Evolutionary conservation across 352 stramenopile species (phyloP), one percentile per base, ranked within the genome.

Genomic region (Globisporangium cederbergense): DNA sequence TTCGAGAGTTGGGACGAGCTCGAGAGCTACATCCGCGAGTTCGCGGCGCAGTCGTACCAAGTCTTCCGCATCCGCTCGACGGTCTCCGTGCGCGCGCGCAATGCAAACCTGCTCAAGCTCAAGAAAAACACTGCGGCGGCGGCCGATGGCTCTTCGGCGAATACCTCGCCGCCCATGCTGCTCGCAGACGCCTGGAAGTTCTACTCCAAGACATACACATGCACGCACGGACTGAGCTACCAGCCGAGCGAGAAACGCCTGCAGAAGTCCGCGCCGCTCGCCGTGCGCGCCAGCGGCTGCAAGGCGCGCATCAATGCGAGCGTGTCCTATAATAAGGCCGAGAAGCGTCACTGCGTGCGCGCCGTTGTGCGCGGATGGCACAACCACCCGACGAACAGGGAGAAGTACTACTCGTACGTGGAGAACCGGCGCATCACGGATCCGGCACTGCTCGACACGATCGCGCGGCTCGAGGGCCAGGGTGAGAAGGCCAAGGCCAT

Each of bases 371-470:
- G 32, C 18, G 40, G 57, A 8, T 36, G 22, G 40, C 57, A 62
- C 57, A 62, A 62, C 14, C 57, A 62, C 43, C 20, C 57, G 22
- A n/a, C 54, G 25, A 36, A 10, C 57, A 62, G 22, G 38, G 38
- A 55, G 7, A 28, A 38, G 57, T 62, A 54, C 57, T 62, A 40
- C 36, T 53, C 38, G 30, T 62, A 62, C 57, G 38, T 25, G 4
- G 57, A 53, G 40, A 62, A 62, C 43, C 57, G 57, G 9, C 38
- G 42, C 5, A 62, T 62, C 43, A 54, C 43, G 14, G 43, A 62
- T 30, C 57, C 57, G 34, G 9, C 11, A 34, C 53, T 59, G 32
- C 53, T 46, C 53, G 38, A 43, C 16, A 59, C 20, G 18, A 47
- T 46, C 22, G 34, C 34, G 32, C 53, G 53, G 2, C 30, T 57